Evolutionary conservation across 108 stramenopile genomes (phyloP).

Genomic region (Mayamaea pseudoterrestris): DNA sequence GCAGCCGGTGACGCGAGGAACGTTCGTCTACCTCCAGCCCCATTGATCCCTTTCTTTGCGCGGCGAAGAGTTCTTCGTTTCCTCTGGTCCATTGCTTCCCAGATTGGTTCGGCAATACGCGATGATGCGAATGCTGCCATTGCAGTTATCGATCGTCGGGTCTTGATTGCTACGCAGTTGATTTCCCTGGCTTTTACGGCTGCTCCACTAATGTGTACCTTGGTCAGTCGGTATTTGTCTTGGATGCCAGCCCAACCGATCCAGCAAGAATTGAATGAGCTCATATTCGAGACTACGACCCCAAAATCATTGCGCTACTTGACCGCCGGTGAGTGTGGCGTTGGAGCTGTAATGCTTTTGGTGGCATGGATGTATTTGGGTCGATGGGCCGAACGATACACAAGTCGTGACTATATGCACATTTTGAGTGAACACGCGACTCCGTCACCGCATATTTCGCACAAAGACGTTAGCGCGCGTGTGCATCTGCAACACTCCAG

Average conservation of each 20-base stretch:
- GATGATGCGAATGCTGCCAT: slow-evolving; percentile 20
- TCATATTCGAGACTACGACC: slow-evolving; percentile 21
- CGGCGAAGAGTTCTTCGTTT: slow-evolving; percentile 26
- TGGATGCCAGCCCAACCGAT: slow-evolving; percentile 31
- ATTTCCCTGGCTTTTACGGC: slow-evolving; percentile 38
- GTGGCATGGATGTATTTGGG: slow-evolving; percentile 32
- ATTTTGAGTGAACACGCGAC: slow-evolving; percentile 12
- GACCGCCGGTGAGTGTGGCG: slow-evolving; percentile 21
- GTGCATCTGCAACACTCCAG: slow-evolving; percentile 1
- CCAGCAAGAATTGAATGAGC: slow-evolving; percentile 23
- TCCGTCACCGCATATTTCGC: not conserved
- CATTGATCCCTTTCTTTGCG: not conserved
- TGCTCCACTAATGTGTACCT: slow-evolving; percentile 32
- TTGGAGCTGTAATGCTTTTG: slow-evolving; percentile 10
- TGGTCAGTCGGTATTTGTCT: slow-evolving; percentile 29
- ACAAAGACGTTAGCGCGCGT: not conserved
- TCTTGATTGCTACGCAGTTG: slow-evolving; percentile 57
- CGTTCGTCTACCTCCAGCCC: not conserved
- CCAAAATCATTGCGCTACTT: slow-evolving; percentile 26
- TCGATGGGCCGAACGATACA: slow-evolving; percentile 42
- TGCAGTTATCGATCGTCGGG: slow-evolving; percentile 38
- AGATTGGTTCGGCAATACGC: slow-evolving; percentile 44
- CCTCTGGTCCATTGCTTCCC: slow-evolving; percentile 41
- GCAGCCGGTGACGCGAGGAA: too few relatives aligned
- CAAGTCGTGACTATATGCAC: slow-evolving; percentile 36